Evolutionary conservation across 2,329 filamentous ascomycete species (phyloP), one percentile per base, ranked within the genome.

Genomic region (Hymenoscyphus linearis): DNA sequence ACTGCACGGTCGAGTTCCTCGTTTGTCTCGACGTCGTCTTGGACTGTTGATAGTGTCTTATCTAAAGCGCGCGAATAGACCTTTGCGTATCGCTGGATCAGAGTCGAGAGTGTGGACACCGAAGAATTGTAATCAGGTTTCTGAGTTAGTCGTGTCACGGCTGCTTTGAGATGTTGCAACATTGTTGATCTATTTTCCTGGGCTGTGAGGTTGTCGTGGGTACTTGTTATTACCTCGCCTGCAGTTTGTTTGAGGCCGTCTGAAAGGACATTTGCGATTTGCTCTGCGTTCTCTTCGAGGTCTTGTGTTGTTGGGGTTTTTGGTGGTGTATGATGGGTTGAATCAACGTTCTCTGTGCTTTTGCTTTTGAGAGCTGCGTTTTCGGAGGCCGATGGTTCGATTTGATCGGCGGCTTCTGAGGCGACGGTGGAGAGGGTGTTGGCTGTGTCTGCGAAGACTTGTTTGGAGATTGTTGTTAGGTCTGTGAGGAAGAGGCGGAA

Each of bases 401-500:
- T 77, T 65, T 88, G 79, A 69, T 91, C 85, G 2, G 86, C 91
- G 0, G 88, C 87, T 64, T 91, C 79, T 65, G 89, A 84, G 0
- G 93, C 91, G 1, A 87, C 89, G 16, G 86, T 81, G 0, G 92
- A 90, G 5, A 96, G 73, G 0, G 89, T 88, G 64, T 91, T 87
- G 0, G 92, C 91, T 2, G 92, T 92, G 69, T 97, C 93, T 57
- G 86, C 86, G 72, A 97, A 92, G 0, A 98, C 87, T 71, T 96
- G 89, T 50, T 89, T 86, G 13, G 88, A 89, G 54, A 97, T 83
- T 0, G 87, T 86, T 53, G 86, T 86, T 47, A 96, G 76, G 69
- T 98, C 93, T 12, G 87, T 85, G 52, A 97, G 78, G 69, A 98
- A 92, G 6, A 93, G 80, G 44, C 93, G 87, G 73, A 98, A 97